Conservation (phyloP, 306 rosid genomes). For the Casuarina cunninghamiana region DNA sequence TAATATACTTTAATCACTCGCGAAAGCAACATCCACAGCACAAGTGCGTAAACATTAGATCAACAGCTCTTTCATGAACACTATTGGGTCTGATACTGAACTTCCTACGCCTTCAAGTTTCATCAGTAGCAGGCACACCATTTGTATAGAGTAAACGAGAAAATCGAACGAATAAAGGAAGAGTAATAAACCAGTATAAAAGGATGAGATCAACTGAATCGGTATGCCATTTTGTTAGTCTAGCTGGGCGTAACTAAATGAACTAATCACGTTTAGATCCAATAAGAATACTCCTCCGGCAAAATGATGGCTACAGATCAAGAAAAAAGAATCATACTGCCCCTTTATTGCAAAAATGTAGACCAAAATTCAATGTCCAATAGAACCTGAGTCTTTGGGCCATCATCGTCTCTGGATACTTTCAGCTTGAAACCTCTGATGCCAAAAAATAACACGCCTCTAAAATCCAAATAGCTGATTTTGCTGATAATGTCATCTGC, state of each 20-base stretch:
- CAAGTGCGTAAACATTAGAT: not conserved
- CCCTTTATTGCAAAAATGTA: conserved; percentile 23
- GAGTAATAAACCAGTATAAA: not conserved
- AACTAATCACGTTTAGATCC: conserved; percentile 4
- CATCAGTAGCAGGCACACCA: too few species aligned
- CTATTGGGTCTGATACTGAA: not conserved
- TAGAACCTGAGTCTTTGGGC: conserved; percentile 1
- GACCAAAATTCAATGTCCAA: conserved; percentile 16
- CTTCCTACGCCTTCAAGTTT: not conserved
- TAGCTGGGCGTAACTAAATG: conserved; percentile 9
- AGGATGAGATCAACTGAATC: conserved; percentile 32
- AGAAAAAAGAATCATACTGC: conserved; percentile 4
- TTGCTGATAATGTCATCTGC: conserved; percentile 5
- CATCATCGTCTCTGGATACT: not conserved
- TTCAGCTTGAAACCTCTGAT: not conserved
- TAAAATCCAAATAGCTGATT: conserved; percentile 1
- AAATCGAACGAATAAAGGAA: not conserved
- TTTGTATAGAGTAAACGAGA: not conserved
- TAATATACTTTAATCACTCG: too few species aligned
- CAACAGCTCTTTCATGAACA: not conserved
- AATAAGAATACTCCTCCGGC: not conserved
- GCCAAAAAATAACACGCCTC: conserved; percentile 13
- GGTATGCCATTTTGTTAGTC: conserved; percentile 36
- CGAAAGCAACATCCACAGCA: not conserved
- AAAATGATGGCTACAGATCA: conserved; percentile 20